Evolutionary conservation across 495 filamentous ascomycete genomes (phyloP).

Genomic region (Xylaria bambusicola): DNA sequence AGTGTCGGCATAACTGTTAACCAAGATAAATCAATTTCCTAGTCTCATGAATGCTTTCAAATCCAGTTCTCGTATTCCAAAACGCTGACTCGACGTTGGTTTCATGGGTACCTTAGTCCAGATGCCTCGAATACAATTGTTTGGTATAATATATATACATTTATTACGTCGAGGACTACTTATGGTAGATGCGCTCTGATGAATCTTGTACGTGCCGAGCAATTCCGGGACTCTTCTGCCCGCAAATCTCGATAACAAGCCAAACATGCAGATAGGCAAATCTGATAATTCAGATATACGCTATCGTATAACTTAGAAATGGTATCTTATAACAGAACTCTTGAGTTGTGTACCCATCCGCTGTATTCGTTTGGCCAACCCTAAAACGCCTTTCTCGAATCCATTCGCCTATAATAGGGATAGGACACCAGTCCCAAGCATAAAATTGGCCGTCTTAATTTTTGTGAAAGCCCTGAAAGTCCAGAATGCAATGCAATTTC

Average conservation of each 20-base stretch:
- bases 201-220: background rate
- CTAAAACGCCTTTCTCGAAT: constrained; percentile 15
- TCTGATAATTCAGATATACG: background rate
- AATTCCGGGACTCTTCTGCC: background rate
- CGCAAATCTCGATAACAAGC: background rate
- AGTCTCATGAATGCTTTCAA: too few relatives aligned
- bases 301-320: constrained; percentile 12
- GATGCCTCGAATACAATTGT: too few relatives aligned
- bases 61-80: too few relatives aligned
- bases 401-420: background rate
- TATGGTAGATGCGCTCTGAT: background rate
- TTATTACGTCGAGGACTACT: too few relatives aligned
- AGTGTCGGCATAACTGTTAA: too few relatives aligned
- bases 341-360: background rate
- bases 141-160: too few relatives aligned
- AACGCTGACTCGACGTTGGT: too few relatives aligned
- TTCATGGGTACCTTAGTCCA: too few relatives aligned
- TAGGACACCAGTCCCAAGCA: too few relatives aligned
- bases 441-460: too few relatives aligned
- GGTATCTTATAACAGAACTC: constrained; percentile 14
- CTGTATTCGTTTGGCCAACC: constrained; percentile 7
- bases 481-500: constrained; percentile 18
- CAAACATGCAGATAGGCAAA: background rate
- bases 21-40: too few relatives aligned
- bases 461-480: background rate